Evolutionary conservation across 805 yeast species (phyloP), one percentile per base, ranked within the genome.

Genomic region (Wickerhamiella azyma): DNA sequence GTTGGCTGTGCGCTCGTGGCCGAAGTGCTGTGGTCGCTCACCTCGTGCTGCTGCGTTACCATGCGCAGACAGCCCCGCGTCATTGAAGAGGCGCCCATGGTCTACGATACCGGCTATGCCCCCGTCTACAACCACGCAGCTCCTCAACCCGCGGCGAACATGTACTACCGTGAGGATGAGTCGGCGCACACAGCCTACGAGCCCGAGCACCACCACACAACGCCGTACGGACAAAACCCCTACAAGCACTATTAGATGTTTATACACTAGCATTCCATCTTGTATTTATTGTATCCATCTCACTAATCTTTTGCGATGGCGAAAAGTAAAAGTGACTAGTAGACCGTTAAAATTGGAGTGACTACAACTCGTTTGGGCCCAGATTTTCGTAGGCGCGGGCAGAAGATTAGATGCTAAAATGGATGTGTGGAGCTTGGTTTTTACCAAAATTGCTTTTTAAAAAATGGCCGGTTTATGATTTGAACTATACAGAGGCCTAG

Each of bases 1-100:
- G 72, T 69, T 2, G 79, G 61, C 13, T 75, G 76, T 6, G 55
- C 71, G 2, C 48, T 74, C 13, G 43, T 70, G 42, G 59, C 74
- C 11, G 51, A 62, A n/a, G 16, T 71, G 17, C 55, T 67, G 45
- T 70, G 72, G 72, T 50, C 61, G 47, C 52, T 68, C 41, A 62
- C 68, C 24, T 58, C 64, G 26, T 71, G 75, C 59, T 69, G 72
- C 55, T 70, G 72, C 39, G 52, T 55, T n/a, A 49, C 63, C 24
- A 16, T 17, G 21, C 19, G 21, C 24, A 39, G 24, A 26, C n/a
- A 21, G 24, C 24, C 24, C 7, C 24, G 16, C 21, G 21, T 32
- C 9, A 7, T 16, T 4, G 33, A 11, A 10, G 33, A 38, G 28
- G 39, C 30, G 30, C 28, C 41, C 28, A 14, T 26, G 33, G 21